Conservation (phyloP, 176 grass and related monocot species). For the Thinopyrum elongatum region DNA sequence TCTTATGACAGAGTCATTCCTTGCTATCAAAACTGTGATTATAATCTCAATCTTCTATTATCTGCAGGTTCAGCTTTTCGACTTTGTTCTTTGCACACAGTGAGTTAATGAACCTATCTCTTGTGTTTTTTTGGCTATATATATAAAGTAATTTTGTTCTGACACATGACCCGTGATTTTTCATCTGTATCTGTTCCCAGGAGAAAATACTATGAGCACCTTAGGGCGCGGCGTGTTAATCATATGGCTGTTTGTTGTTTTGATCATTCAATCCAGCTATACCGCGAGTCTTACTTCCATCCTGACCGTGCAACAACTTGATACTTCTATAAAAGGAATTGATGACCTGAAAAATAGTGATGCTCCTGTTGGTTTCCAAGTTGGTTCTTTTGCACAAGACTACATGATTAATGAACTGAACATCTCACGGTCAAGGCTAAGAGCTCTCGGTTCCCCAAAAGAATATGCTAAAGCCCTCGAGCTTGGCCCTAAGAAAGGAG, state of each 20-base stretch:
- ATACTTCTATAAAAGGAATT: constrained; percentile 77
- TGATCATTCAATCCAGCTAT: constrained; percentile 97
- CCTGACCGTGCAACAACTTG: constrained; percentile 88
- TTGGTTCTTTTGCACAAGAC: constrained; percentile 81
- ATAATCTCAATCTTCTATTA: constrained; percentile 10
- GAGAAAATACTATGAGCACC: constrained; percentile 81
- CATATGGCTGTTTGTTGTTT: constrained; percentile 97
- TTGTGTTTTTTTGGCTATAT: constrained; percentile 23
- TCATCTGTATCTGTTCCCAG: constrained; percentile 40
- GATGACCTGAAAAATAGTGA: constrained; percentile 61
- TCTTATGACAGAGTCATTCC: constrained; percentile 1
- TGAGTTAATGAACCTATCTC: constrained; percentile 54
- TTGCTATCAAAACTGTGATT: not conserved
- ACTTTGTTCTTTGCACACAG: constrained; percentile 98
- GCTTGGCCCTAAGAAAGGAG: constrained; percentile 69
- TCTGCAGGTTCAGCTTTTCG: constrained; percentile 97
- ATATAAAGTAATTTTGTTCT: constrained; percentile 2
- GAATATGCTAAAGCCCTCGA: constrained; percentile 63
- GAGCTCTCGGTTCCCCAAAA: constrained; percentile 65
- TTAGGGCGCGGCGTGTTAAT: constrained; percentile 77
- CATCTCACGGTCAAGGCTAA: constrained; percentile 65
- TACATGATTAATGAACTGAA: constrained; percentile 88
- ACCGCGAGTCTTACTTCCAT: constrained; percentile 98
- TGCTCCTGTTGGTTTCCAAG: constrained; percentile 84
- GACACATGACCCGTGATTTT: constrained; percentile 21